These are phyloP conservation scores for Chiua sp. DNA, from an alignment of 1,284 basidiomycete genomes.

Conservation along the genomic window DNA sequence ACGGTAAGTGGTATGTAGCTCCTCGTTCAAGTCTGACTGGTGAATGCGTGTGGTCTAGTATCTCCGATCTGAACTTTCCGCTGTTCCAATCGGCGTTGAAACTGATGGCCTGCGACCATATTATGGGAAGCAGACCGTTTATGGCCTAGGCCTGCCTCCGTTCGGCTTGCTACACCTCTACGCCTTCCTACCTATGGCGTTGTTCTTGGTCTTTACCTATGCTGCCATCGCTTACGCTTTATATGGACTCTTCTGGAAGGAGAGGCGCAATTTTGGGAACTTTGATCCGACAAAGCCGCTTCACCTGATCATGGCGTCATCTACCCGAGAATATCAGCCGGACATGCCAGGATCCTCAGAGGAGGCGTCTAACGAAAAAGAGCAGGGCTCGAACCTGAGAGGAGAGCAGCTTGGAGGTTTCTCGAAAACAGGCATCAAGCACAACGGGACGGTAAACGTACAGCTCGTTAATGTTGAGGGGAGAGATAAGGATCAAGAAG, in stretches of 20 bases:
- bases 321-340: neutral
- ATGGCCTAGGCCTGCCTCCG: conserved; percentile 12
- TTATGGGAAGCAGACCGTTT: neutral
- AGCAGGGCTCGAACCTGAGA: neutral
- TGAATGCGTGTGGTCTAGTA: neutral
- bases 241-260: neutral
- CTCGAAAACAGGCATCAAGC: neutral
- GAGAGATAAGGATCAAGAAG: no score
- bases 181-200: conserved; percentile 7
- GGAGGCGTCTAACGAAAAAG: neutral
- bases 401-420: neutral
- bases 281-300: conserved; percentile 16
- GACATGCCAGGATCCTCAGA: neutral
- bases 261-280: neutral
- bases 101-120: neutral
- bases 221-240: conserved; percentile 3
- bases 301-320: conserved; percentile 16
- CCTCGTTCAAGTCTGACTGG: no score
- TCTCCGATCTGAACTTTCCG: neutral
- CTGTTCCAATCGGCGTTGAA: neutral
- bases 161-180: conserved; percentile 6
- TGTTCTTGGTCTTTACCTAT: conserved; percentile 3
- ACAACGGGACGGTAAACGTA: neutral
- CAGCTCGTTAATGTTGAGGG: neutral
- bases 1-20: no score